Base-by-base conservation (phyloP, 192 early-diverging fungal genomes). In the Entomortierella parvispora region DNA sequence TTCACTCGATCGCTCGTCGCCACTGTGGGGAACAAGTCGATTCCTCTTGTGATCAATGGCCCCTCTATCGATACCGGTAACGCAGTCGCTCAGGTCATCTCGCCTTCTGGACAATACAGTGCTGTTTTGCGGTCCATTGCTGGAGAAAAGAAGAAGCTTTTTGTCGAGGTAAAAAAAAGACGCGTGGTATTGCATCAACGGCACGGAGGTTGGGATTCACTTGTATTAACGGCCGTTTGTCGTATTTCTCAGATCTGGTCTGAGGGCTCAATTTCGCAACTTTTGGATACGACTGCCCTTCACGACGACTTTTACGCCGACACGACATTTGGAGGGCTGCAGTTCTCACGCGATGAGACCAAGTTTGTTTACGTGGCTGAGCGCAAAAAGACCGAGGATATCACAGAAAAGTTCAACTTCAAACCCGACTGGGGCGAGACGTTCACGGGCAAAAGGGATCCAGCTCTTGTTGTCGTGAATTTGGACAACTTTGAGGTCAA, bases 251-350 rank as follows among this genome's bases (percentile, higher is more conserved):
- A 83, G 82, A 71, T 90, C 26, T 89, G 86, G 87, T 60, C 71
- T 28, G 68, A 82, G 11, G 86, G 83, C n/a, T 57, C 61, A 10
- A 77, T 93, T 29, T 54, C 70, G 20, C 84, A 81, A 55, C 70
- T 77, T n/a, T 75, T 90, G 46, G 88, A 93, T 34, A 89, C 92
- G n/a, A 86, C 90, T 8, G 72, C 82, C 40, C 47, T 57, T 29
- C 93, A 94, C 48, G 92, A 89, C 25, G 83, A 86, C 40, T 93
- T 93, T 74, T 94, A 92, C 58, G 65, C 74, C 12, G 92, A 93
- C 67, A 70, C 84, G 47, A 85, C 83, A 3, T 90, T 91, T 78
- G 91, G 92, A 14, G 68, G 80, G 11, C 60, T 94, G 20, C 72
- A 81, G 15, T 91, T 92, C 88, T 87, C 91, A 7, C 55, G 56